Evolutionary conservation across 1,284 basidiomycete genomes (phyloP).

Genomic region (Moniliophthora roreri): DNA sequence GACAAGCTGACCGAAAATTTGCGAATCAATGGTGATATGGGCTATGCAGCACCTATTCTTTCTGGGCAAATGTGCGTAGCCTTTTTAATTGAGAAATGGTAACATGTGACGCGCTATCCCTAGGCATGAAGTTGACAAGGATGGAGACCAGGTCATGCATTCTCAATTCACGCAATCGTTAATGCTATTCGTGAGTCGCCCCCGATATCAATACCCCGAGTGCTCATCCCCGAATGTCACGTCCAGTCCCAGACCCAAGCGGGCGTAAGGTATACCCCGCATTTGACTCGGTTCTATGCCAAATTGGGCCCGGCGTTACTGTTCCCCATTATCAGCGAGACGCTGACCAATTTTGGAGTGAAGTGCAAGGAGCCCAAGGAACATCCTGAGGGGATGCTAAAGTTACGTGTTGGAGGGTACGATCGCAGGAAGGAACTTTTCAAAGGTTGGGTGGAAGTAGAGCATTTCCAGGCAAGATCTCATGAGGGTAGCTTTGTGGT

Average conservation of each 20-base stretch:
- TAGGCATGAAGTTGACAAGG: slow-evolving; percentile 35
- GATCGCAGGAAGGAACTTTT: slow-evolving; percentile 60
- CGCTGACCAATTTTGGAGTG: slow-evolving; percentile 47
- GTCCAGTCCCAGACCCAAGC: slow-evolving; percentile 72
- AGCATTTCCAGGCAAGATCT: slow-evolving; percentile 48
- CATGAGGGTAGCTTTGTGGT: slow-evolving; percentile 60
- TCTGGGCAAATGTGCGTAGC: slow-evolving; percentile 27
- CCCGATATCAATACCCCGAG: background rate
- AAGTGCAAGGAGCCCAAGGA: slow-evolving; percentile 42
- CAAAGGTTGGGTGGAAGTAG: slow-evolving; percentile 71
- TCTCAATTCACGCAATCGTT: slow-evolving; percentile 65
- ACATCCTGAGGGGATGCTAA: slow-evolving; percentile 23
- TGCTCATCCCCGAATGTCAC: background rate
- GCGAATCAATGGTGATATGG: slow-evolving; percentile 67
- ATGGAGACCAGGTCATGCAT: slow-evolving; percentile 60
- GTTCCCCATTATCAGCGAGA: slow-evolving; percentile 49
- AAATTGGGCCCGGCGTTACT: slow-evolving; percentile 51
- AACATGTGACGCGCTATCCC: slow-evolving; percentile 8
- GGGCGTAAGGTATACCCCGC: slow-evolving; percentile 64
- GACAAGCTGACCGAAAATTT: slow-evolving; percentile 70
- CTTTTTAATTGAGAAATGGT: background rate
- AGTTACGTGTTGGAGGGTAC: slow-evolving; percentile 63
- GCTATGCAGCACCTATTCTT: slow-evolving; percentile 55
- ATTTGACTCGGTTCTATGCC: slow-evolving; percentile 78
- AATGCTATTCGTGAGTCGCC: slow-evolving; percentile 52